Percentiles rank a stretch among this genome's conserved stretches.
These are phyloP conservation scores for Boletus sp. DNA, from an alignment of 768 basidiomycete genomes.

Conservation along the genomic window DNA sequence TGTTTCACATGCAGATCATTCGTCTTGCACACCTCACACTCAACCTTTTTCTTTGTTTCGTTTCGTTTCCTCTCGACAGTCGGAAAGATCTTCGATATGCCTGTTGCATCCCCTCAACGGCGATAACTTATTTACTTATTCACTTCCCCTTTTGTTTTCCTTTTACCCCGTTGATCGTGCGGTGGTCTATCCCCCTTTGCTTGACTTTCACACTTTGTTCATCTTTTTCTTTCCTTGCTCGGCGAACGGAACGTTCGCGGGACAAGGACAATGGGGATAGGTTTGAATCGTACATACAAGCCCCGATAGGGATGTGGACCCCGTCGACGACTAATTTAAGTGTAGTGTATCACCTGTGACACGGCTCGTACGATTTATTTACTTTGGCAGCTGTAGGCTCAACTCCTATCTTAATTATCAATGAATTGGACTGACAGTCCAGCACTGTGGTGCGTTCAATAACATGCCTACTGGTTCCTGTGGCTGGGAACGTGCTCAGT, in stretches of 20 bases:
- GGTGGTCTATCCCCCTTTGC: neutral
- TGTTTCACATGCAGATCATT: neutral
- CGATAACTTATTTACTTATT: neutral
- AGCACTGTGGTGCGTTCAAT: no score
- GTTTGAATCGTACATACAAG: neutral
- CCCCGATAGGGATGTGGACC: neutral
- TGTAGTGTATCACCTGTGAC: neutral
- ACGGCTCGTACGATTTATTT: neutral
- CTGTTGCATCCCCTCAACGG: neutral
- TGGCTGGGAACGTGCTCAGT: no score
- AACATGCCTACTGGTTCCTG: no score
- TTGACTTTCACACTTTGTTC: neutral
- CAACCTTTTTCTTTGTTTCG: neutral
- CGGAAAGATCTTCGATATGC: neutral
- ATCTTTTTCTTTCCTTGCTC: neutral
- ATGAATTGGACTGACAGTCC: neutral
- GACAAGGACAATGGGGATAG: neutral
- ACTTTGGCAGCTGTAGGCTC: no score
- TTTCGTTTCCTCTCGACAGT: neutral
- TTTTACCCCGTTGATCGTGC: neutral
- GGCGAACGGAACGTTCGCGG: neutral
- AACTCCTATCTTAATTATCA: neutral
- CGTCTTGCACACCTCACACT: neutral
- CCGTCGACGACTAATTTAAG: neutral
- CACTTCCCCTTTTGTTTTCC: neutral